These are phyloP conservation scores for Ilyonectria sp. DNA, from an alignment of 2,329 filamentous ascomycete genomes.

Conservation along the genomic window DNA sequence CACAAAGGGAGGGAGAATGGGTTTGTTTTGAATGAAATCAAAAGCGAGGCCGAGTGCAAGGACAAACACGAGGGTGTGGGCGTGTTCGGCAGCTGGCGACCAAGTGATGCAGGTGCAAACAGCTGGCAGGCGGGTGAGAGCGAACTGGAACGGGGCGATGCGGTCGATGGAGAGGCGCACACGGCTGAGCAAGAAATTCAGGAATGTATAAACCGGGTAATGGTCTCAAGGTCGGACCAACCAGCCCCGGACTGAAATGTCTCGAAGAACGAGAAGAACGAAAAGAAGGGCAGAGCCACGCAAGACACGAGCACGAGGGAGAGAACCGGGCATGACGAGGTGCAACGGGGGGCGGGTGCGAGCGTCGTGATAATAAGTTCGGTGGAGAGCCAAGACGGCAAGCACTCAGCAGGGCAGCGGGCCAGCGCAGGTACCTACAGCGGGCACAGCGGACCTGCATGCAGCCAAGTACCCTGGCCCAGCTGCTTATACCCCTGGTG, in stretches of 20 bases:
- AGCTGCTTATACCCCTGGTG: background rate
- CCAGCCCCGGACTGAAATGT: conserved; percentile 31
- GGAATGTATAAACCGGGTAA: conserved; percentile 24
- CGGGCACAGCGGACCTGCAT: background rate
- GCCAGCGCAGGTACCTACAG: conserved; percentile 1
- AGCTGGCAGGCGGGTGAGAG: conserved; percentile 4
- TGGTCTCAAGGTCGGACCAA: conserved; percentile 22
- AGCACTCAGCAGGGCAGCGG: conserved; percentile 1
- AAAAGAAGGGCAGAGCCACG: conserved; percentile 32
- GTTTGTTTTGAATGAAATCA: conserved; percentile 24
- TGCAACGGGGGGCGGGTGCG: conserved; percentile 32
- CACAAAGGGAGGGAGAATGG: background rate
- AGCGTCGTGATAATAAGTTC: conserved; percentile 46
- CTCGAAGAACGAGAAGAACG: conserved; percentile 26
- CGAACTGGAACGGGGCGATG: conserved; percentile 21
- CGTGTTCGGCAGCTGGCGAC: background rate
- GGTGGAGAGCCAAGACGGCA: conserved; percentile 17
- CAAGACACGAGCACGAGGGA: conserved; percentile 33
- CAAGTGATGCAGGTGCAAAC: conserved; percentile 21
- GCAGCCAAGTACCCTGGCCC: background rate
- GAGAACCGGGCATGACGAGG: conserved; percentile 24
- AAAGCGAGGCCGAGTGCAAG: background rate
- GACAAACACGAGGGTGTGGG: conserved; percentile 14
- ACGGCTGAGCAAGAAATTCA: conserved; percentile 3
- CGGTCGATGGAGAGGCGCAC: background rate